Base-by-base conservation (phyloP, 2,329 filamentous ascomycete species). In the Magnaporthales sp. region DNA sequence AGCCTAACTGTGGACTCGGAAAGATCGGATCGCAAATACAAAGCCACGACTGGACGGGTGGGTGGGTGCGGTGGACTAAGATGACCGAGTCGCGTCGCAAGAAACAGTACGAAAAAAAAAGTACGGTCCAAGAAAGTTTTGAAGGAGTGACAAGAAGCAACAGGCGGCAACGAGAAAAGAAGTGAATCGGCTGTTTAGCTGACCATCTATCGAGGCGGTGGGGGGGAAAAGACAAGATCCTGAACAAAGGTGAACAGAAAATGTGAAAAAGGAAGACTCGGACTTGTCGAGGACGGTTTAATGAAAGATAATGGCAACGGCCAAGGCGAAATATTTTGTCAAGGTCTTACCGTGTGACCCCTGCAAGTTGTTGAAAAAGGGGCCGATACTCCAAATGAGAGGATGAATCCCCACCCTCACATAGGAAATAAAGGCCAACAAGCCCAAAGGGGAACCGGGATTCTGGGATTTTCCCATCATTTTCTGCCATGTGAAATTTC, bases 101-200 rank as follows among this genome's bases (percentile, higher is more conserved):
- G 54, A 31, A 29, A 15, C n/a, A 66, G 30, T 30, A 56, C 27
- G 38, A 68, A 27, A 27, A 30, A 58, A 54, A 75, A 69, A 71
- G 70, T 73, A 70, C 66, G 66, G 68, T 68, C 71, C 69, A 70
- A 68, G 72, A 72, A 71, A 71, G 72, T 68, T 68, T 68, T 72
- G 72, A 81, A 81, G 75, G 79, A 82, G 76, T 74, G 79, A 80
- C 78, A 74, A 75, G 72, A 74, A 73, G 70, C 71, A 69, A 72
- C 72, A 70, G 74, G 73, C 71, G 70, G 74, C 71, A 70, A 72
- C 72, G 69, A 74, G 72, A 71, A 72, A 72, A 70, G 68, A 70
- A 70, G 69, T 68, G 67, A 70, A 68, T 71, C 70, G 65, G 31
- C 70, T 69, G 46, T 70, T 69, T 24, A 30, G 38, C 38, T 24